phyloP scores from a whole-genome alignment of 1,284 basidiomycete species.

The Gymnopus androsaceus region DNA sequence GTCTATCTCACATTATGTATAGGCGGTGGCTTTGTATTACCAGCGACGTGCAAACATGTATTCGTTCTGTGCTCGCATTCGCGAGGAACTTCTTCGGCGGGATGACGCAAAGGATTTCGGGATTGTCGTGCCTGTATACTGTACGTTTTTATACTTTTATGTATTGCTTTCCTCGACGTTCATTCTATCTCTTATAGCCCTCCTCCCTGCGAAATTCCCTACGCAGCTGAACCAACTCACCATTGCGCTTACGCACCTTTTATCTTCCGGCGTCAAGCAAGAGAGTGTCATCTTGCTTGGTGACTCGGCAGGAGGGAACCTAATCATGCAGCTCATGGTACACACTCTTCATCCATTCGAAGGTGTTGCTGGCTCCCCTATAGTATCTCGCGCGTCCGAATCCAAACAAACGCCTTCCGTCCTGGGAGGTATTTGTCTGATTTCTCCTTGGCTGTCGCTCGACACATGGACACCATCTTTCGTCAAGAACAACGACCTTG shows the following conservation, averaged over 20 bases:
- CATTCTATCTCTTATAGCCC: conserved; percentile 17
- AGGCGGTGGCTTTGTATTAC: background rate
- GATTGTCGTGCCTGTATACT: conserved; percentile 20
- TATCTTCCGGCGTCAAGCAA: conserved; percentile 39
- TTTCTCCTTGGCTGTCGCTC: conserved; percentile 20
- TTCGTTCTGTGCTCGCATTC: conserved; percentile 10
- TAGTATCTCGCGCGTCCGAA: background rate
- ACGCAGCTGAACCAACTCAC: conserved; percentile 37
- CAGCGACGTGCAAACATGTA: background rate
- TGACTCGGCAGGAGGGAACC: conserved; percentile 48
- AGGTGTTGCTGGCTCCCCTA: conserved; percentile 7
- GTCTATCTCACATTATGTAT: too few species aligned
- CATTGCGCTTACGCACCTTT: conserved; percentile 35
- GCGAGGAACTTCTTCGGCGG: background rate
- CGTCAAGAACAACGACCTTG: conserved; percentile 1
- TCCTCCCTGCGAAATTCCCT: conserved; percentile 33
- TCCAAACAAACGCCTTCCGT: conserved; percentile 20
- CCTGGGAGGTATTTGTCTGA: conserved; percentile 26
- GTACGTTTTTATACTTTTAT: conserved; percentile 10
- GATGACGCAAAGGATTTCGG: conserved; percentile 7
- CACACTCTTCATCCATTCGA: conserved; percentile 33
- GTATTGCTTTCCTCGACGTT: background rate
- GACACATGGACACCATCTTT: background rate
- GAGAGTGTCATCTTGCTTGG: conserved; percentile 54
- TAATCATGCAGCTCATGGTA: conserved; percentile 46